phyloP scores from a whole-genome alignment of 768 basidiomycete species.

The Mycena filopes region DNA sequence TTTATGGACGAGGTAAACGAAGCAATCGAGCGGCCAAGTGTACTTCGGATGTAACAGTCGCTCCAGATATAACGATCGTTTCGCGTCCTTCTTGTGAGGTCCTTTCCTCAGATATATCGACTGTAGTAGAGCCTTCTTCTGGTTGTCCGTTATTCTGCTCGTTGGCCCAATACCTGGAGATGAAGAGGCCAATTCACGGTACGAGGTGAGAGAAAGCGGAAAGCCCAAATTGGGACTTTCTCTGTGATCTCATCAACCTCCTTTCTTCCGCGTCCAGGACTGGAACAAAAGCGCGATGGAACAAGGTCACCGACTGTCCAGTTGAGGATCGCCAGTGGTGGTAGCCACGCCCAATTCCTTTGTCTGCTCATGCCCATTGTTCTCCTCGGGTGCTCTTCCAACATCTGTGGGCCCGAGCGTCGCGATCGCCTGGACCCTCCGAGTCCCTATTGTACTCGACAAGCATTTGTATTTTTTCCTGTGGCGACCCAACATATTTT shows the following conservation, averaged over 20 bases:
- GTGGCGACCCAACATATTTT: conserved; percentile 13
- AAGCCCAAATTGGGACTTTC: too few relatives aligned
- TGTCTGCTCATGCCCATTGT: conserved; percentile 21
- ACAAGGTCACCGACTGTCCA: conserved; percentile 16
- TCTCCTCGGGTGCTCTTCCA: conserved; percentile 14
- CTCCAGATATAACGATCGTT: too few relatives aligned
- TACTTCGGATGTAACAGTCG: too few relatives aligned
- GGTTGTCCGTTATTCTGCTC: too few relatives aligned
- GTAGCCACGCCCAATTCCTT: conserved; percentile 19
- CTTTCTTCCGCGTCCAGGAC: conserved; percentile 16
- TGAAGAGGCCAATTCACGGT: too few relatives aligned
- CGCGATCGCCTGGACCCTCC: neutral
- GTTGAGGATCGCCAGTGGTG: conserved; percentile 22
- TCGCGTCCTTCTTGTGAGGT: too few relatives aligned
- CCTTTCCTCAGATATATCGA: too few relatives aligned
- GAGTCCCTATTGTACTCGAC: conserved; percentile 24
- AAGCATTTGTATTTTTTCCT: neutral
- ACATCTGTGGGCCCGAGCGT: conserved; percentile 20
- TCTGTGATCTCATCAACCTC: neutral
- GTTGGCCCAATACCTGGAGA: too few relatives aligned
- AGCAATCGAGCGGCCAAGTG: too few relatives aligned
- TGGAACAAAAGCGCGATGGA: conserved; percentile 27
- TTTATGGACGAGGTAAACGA: too few relatives aligned
- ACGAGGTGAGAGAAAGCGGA: too few relatives aligned
- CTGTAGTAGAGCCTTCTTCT: too few relatives aligned